These are phyloP conservation scores for Hagleromyces aurorensis DNA, from an alignment of 805 yeast species.

Conservation along the genomic window DNA sequence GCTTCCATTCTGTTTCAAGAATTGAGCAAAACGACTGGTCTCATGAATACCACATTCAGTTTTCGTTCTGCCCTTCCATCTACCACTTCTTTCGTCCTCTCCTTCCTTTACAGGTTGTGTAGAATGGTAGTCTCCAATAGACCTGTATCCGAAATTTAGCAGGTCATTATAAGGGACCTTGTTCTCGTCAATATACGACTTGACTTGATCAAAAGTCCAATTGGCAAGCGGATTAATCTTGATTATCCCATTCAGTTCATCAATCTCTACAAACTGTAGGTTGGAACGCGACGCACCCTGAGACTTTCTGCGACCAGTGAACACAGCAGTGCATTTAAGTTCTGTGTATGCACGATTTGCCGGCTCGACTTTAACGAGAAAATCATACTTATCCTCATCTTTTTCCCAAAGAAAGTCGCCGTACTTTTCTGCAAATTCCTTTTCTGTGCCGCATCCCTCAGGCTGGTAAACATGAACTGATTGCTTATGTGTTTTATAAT, in stretches of 20 bases:
- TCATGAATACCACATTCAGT: slow-evolving; percentile 96
- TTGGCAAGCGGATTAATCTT: slow-evolving; percentile 85
- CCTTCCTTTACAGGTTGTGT: slow-evolving; percentile 85
- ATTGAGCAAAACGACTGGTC: slow-evolving; percentile 64
- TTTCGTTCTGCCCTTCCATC: slow-evolving; percentile 90
- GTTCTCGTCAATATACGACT: slow-evolving; percentile 56
- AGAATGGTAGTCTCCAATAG: slow-evolving; percentile 93
- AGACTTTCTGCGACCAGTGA: slow-evolving; percentile 84
- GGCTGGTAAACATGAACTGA: slow-evolving; percentile 66
- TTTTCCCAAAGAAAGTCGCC: slow-evolving; percentile 81
- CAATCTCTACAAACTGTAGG: slow-evolving; percentile 70
- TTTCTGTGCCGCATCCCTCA: slow-evolving; percentile 42
- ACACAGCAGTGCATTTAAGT: slow-evolving; percentile 68
- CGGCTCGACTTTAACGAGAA: slow-evolving; percentile 86
- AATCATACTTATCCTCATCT: slow-evolving; percentile 78
- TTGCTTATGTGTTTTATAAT: slow-evolving; percentile 30
- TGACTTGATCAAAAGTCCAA: slow-evolving; percentile 73
- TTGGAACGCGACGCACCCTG: slow-evolving; percentile 81
- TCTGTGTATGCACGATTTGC: slow-evolving; percentile 74
- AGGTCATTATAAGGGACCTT: slow-evolving; percentile 81
- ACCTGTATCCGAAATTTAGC: slow-evolving; percentile 78
- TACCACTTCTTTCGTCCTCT: slow-evolving; percentile 93
- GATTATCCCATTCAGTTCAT: slow-evolving; percentile 56
- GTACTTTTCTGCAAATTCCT: slow-evolving; percentile 55
- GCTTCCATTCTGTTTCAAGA: no score